phyloP scores from a whole-genome alignment of 2,329 filamentous ascomycete species.

The Stylonectria norvegica region DNA sequence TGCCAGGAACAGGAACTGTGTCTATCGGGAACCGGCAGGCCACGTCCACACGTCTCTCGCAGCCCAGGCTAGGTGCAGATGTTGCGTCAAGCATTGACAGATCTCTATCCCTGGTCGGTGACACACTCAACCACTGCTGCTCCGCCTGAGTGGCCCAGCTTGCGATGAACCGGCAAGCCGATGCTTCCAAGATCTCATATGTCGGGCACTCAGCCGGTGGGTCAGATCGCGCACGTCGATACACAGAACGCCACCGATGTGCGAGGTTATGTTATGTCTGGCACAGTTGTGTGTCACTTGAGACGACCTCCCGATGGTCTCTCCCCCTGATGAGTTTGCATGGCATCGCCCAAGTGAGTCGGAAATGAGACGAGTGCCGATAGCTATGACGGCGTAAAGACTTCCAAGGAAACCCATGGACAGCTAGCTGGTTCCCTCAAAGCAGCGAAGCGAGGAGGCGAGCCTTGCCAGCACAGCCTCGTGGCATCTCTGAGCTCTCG shows the following conservation, averaged over 20 bases:
- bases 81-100: slow-evolving; percentile 6
- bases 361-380: too few relatives aligned
- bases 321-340: too few relatives aligned
- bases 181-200: slow-evolving; percentile 11
- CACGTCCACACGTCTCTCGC: slow-evolving; percentile 16
- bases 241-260: slow-evolving; percentile 7
- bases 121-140: slow-evolving; percentile 7
- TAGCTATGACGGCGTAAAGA: too few relatives aligned
- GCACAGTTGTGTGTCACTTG: slow-evolving; percentile 3
- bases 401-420: too few relatives aligned
- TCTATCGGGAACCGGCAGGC: slow-evolving; percentile 9
- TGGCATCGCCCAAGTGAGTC: too few relatives aligned
- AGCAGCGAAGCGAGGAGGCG: too few relatives aligned
- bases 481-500: too few relatives aligned
- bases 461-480: too few relatives aligned
- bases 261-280: slow-evolving; percentile 1
- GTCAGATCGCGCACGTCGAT: slow-evolving; percentile 12
- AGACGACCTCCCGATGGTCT: too few relatives aligned
- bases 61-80: slow-evolving; percentile 20
- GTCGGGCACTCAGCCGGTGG: neutral
- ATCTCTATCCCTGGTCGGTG: slow-evolving; percentile 6
- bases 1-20: neutral
- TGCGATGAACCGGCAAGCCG: slow-evolving; percentile 1
- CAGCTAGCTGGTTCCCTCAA: too few relatives aligned
- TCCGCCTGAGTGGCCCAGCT: neutral